Percentiles rank a stretch among this genome's conserved stretches.
Conservation (phyloP, 495 filamentous ascomycete genomes). For the Clohesyomyces aquaticus region DNA sequence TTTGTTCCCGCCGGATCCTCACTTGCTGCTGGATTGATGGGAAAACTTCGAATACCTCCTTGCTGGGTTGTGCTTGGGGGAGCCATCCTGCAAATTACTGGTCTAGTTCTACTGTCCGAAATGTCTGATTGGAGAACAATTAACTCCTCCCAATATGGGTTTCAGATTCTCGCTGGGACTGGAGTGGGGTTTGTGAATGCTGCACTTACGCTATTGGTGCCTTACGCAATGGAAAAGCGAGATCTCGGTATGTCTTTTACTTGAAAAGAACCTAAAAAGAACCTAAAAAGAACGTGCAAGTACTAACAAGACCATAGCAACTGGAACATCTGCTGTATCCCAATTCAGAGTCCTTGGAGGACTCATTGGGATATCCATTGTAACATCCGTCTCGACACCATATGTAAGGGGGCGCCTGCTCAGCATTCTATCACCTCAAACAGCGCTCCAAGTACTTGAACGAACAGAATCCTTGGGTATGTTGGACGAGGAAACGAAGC, state of each 20-base stretch:
- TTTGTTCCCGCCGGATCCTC: slow-evolving; percentile 7
- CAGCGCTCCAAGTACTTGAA: slow-evolving; percentile 3
- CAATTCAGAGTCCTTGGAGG: slow-evolving; percentile 26
- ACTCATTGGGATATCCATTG: slow-evolving; percentile 8
- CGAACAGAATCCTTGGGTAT: slow-evolving; percentile 1
- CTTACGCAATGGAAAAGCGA: slow-evolving; percentile 3
- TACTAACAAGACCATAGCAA: background rate
- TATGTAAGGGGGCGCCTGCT: background rate
- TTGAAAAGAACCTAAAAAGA: too few species aligned
- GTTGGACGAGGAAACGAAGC: background rate
- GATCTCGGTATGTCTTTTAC: slow-evolving; percentile 11
- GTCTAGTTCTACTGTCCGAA: background rate
- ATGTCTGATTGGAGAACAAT: background rate
- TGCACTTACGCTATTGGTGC: slow-evolving; percentile 8
- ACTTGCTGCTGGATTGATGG: slow-evolving; percentile 6
- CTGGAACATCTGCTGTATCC: slow-evolving; percentile 4
- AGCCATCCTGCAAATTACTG: slow-evolving; percentile 8
- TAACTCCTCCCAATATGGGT: slow-evolving; percentile 11
- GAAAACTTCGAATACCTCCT: slow-evolving; percentile 1
- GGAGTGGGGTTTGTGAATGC: slow-evolving; percentile 11
- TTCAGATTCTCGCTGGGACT: slow-evolving; percentile 14
- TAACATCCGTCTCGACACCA: background rate
- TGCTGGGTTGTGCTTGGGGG: background rate
- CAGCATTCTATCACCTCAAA: background rate
- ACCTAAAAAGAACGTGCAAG: background rate